Conservation (phyloP, 2,329 filamentous ascomycete species). For the Anthostomella pinea region DNA sequence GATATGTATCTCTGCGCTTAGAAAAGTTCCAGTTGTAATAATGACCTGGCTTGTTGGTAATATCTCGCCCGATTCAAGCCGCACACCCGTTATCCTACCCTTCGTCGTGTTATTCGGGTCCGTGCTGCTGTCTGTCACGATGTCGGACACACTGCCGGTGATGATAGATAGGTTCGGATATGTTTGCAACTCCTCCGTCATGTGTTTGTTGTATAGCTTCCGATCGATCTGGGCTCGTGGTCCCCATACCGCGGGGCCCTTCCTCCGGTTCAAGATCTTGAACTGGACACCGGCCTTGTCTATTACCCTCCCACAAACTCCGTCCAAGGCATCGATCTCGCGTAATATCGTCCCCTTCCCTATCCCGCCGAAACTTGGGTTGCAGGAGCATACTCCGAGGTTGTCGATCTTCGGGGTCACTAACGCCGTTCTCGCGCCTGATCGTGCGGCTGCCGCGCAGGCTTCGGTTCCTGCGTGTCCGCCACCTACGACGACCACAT, state of each 20-base stretch:
- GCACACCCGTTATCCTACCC: conserved; percentile 78
- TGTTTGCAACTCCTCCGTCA: conserved; percentile 77
- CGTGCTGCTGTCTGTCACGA: conserved; percentile 65
- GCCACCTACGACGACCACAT: conserved; percentile 94
- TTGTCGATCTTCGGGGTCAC: conserved; percentile 66
- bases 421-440: conserved; percentile 84
- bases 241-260: conserved; percentile 96
- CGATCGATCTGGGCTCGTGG: conserved; percentile 95
- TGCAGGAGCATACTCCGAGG: conserved; percentile 25
- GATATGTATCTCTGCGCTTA: conserved; percentile 95
- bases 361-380: conserved; percentile 80
- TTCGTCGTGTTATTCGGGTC: conserved; percentile 45
- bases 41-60: conserved; percentile 78
- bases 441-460: conserved; percentile 82
- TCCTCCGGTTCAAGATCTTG: conserved; percentile 79
- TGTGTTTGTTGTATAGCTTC: conserved; percentile 81
- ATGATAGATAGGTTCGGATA: conserved; percentile 81
- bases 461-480: conserved; percentile 96
- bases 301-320: conserved; percentile 80
- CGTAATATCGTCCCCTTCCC: conserved; percentile 95
- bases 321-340: conserved; percentile 93
- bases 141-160: conserved; percentile 87
- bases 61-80: conserved; percentile 82
- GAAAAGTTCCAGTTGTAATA: conserved; percentile 94
- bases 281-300: conserved; percentile 97